Percentiles rank a stretch among this genome's conserved stretches.
Conservation (phyloP, 2,329 filamentous ascomycete species). For the Claviceps quebecensis region DNA sequence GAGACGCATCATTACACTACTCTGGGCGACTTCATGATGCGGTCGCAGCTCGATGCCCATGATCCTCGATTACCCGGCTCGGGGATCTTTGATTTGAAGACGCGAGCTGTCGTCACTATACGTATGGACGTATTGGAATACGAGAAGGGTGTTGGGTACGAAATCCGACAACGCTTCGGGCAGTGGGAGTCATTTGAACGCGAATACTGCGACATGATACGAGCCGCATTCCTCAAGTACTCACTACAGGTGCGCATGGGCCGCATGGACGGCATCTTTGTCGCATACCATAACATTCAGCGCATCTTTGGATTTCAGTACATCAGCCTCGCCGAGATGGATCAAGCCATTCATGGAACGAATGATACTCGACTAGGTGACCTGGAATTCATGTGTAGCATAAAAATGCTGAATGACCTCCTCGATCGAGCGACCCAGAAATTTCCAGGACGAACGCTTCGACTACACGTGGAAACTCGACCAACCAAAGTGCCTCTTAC, state of each 20-base stretch:
- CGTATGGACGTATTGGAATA: slow-evolving; percentile 70
- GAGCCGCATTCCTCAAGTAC: slow-evolving; percentile 90
- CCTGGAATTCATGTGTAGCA: slow-evolving; percentile 69
- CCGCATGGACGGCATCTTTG: slow-evolving; percentile 96
- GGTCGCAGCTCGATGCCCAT: slow-evolving; percentile 85
- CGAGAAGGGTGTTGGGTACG: slow-evolving; percentile 68
- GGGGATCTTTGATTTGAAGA: slow-evolving; percentile 95
- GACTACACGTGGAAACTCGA: slow-evolving; percentile 71
- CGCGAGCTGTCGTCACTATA: slow-evolving; percentile 77
- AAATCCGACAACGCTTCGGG: slow-evolving; percentile 64
- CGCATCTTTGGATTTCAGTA: slow-evolving; percentile 98
- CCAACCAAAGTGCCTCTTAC: slow-evolving; percentile 48
- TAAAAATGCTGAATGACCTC: slow-evolving; percentile 65
- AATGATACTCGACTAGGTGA: slow-evolving; percentile 54
- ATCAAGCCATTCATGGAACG: slow-evolving; percentile 75
- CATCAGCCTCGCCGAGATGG: slow-evolving; percentile 74
- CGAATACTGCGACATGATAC: slow-evolving; percentile 94
- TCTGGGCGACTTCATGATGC: slow-evolving; percentile 78
- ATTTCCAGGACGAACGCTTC: slow-evolving; percentile 64
- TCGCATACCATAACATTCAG: slow-evolving; percentile 88
- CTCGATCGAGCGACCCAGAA: slow-evolving; percentile 59
- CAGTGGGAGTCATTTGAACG: slow-evolving; percentile 85
- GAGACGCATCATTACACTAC: slow-evolving; percentile 83
- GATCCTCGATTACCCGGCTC: slow-evolving; percentile 76
- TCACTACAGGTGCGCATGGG: slow-evolving; percentile 94